Evolutionary conservation across 2,329 filamentous ascomycete genomes (phyloP).

Genomic region (Fusarium concolor): DNA sequence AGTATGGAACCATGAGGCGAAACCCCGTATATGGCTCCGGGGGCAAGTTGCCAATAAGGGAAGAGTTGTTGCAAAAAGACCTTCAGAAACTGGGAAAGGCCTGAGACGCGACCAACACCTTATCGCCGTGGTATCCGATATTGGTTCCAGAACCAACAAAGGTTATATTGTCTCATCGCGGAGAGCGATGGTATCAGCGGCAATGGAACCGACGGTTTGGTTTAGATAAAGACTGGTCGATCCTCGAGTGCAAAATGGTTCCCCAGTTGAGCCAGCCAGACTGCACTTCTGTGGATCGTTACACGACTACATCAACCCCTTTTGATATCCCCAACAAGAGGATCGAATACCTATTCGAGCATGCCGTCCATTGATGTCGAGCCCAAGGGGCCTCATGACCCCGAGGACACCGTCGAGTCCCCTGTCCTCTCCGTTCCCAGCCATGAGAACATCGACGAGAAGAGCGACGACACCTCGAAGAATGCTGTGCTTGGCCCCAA

Average conservation of each 20-base stretch:
- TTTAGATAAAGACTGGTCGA: constrained; percentile 12
- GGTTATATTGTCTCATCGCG: constrained; percentile 22
- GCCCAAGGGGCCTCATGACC: constrained; percentile 18
- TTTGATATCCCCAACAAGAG: not conserved
- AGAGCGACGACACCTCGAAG: constrained; percentile 9
- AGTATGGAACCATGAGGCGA: not conserved
- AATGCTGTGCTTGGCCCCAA: not conserved
- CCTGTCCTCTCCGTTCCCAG: constrained; percentile 36
- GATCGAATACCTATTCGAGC: not conserved
- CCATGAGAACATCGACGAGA: constrained; percentile 28
- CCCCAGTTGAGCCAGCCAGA: not conserved
- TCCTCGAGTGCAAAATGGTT: not conserved
- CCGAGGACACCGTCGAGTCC: constrained; percentile 9
- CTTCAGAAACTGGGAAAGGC: not conserved
- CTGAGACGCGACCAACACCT: not conserved
- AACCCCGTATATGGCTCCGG: not conserved
- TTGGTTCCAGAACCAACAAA: constrained; percentile 4
- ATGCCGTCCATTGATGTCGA: constrained; percentile 14
- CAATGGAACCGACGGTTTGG: not conserved
- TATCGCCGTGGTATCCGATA: constrained; percentile 9
- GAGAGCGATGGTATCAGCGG: constrained; percentile 17
- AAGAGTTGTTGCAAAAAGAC: constrained; percentile 19
- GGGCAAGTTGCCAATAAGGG: constrained; percentile 5
- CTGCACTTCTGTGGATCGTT: not conserved
- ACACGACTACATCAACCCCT: constrained; percentile 4